Base-by-base conservation (phyloP, 139 green algal genomes). In the Haematococcus sp. region DNA sequence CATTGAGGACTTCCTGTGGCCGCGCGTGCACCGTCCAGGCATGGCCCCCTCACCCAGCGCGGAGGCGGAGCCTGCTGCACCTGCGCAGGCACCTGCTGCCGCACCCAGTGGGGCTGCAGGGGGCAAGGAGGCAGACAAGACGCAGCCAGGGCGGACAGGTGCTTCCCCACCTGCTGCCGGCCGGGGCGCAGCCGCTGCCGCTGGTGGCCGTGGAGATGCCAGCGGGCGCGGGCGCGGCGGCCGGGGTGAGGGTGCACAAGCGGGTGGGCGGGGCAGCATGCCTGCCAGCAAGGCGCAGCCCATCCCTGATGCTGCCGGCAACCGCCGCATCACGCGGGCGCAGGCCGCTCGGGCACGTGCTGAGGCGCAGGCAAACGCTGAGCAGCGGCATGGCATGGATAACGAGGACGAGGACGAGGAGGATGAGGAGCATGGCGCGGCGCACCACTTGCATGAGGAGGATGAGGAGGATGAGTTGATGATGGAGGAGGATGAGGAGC, bases 1-100 rank as follows among this genome's bases (percentile, higher is more conserved):
- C 9, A 89, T 99, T 16, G 95, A 99, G 81, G 95, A 98, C 34
- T 99, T 98, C 73, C 83, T 99, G 63, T 98, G 87, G 80, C 87
- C 88, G 3, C 77, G 93, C 0, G 94, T 98, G 30, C 32, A 51
- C 20, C 61, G 61, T 30, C 32, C 61, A 52, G 61, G 40, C 31
- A 51, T 28, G 58, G 58, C n/a, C 58, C 15, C 25, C 58, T 65
- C 19, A 15, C 35, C 4, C 35, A 40, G 43, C 28, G 28, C 25
- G 9, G 30, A 58, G 35, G 22, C 65, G 31, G 58, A 74, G 4
- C 34, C 34, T 7, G 65, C 64, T 31, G 64, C 70, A 55, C 40
- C 40, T 7, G 7, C 40, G 7, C 40, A 49, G 40, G 52, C 54
- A 20, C 60, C 68, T 35, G 43, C 69, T 63, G 68, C 58, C 22